A percentile compares a stretch with the other conserved stretches of the same genome.
Evolutionary conservation across 1,284 basidiomycete genomes (phyloP).

Genomic region (Naganishia albida): DNA sequence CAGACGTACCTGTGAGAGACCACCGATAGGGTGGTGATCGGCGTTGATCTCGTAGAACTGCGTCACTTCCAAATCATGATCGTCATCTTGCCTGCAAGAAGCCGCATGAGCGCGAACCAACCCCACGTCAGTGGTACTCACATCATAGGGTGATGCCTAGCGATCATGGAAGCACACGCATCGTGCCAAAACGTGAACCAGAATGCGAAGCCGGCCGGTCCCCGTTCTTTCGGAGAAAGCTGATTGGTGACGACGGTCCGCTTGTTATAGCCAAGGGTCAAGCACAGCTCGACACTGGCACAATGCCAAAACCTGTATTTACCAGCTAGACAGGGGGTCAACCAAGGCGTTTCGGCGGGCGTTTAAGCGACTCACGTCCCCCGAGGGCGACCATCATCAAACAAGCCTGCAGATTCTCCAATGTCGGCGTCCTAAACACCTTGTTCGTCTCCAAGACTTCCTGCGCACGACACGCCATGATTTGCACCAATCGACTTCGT

Average conservation of each 20-base stretch:
- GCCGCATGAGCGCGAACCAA: not conserved
- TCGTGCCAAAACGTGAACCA: constrained; percentile 31
- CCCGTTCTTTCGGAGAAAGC: constrained; percentile 11
- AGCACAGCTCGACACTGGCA: constrained; percentile 19
- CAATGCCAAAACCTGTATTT: constrained; percentile 25
- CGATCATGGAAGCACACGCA: constrained; percentile 4
- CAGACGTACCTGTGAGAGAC: constrained; percentile 22
- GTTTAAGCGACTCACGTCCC: constrained; percentile 19
- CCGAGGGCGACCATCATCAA: constrained; percentile 42
- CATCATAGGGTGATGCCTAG: constrained; percentile 21
- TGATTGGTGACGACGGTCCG: constrained; percentile 15
- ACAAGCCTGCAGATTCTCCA: constrained; percentile 65
- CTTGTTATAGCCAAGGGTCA: constrained; percentile 23
- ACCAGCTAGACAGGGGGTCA: not conserved
- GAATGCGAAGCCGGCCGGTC: constrained; percentile 24
- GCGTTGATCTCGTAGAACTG: constrained; percentile 26
- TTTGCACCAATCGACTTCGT: constrained; percentile 71
- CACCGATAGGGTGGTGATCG: constrained; percentile 25
- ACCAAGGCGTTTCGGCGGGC: not conserved
- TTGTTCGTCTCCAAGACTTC: constrained; percentile 81
- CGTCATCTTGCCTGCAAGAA: constrained; percentile 23
- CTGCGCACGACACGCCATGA: constrained; percentile 73
- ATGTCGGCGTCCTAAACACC: constrained; percentile 73
- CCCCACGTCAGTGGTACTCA: not conserved
- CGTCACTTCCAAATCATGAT: constrained; percentile 59